Evolutionary conservation across 1,139 yeast species (phyloP), one percentile per base, ranked within the genome.

Genomic region (Spencermartinsiella ligniputridi): DNA sequence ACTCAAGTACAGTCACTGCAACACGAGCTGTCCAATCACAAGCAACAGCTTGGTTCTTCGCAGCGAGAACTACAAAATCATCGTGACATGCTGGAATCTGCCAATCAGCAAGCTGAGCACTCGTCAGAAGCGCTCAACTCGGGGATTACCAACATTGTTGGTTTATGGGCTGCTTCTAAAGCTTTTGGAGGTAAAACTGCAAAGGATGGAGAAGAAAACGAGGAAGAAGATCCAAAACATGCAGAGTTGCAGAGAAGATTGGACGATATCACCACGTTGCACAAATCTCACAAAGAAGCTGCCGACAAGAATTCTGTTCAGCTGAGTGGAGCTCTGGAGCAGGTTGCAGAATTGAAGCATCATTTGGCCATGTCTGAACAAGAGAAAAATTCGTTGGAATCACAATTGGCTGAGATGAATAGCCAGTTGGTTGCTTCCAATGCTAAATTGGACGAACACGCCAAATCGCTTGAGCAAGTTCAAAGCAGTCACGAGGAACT

Each of bases 391-490:
- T 45, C 41, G 37, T 50, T 46, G 13, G 50, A 44, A 43, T 11
- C 47, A 16, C 47, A 48, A 35, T 32, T 52, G 13, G 45, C 48
- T 3, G 44, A 45, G 4, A 33, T 44, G 8, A 44, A 44, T 15
- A 27, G 45, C 30, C 49, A 51, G 24, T 44, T 55, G 21, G 53
- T 48, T 16, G 51, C 39, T 27, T 53, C 52, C 44, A 44, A 48
- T 35, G 22, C 24, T 2, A 40, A 42, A 27, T 41, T 44, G 20
- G 50, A 42, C 12, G 47, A 27, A 16, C 53, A 48, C 22, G 41
- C 41, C 32, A 41, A 32, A 92, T 84, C 61, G 20, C 37, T 52
- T 41, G 47, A 43, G 11, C 49, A 45, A 20, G 41, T 47, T n/a
- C 50, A 46, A 21, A 47, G 39, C 21, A 44, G 45, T 41, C 53